Evolutionary conservation across 352 stramenopile species (phyloP), one percentile per base, ranked within the genome.

Genomic region (Discostella stelligera): DNA sequence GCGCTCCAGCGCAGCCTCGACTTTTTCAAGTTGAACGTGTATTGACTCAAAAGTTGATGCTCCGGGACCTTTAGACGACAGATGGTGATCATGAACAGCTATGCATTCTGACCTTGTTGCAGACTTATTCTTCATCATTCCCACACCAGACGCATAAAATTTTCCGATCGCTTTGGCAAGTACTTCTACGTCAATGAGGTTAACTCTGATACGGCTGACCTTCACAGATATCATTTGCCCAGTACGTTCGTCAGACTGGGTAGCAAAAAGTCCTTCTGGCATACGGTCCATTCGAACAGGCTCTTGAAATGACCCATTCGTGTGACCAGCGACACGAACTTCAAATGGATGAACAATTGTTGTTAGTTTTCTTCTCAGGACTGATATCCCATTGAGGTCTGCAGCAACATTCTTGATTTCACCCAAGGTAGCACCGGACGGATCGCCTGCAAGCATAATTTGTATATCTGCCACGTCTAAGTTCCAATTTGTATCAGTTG

Each of bases 181-280:
- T 18, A 84, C 81, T 74, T 91, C 87, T 13, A 82, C 85, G 55
- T 93, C 87, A 54, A 91, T 84, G 32, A 93, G 66, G 55, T 91
- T 91, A 32, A 93, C 62, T 46, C 67, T 65, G 25, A 93, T 87
- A 37, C 72, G 64, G 39, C 85, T 83, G 21, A 93, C 66, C 25
- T 37, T 60, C 39, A 87, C 64, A 8, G 83, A 84, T 44, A 44
- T 44, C 20, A 89, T 44, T 60, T 76, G 67, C 30, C 69, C 67
- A 23, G 52, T 30, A 13, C 32, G 58, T 58, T 25, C 30, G 27
- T 75, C 72, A 13, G 52, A 41, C 32, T 59, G 37, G 41, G 10
- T 37, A 11, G 66, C 49, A 20, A 54, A 27, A 20, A 11, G 21
- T 1, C 48, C 58, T 56, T 49, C 16, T 55, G 48, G 25, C 7